Percentiles rank a stretch among this genome's conserved stretches.
Evolutionary conservation across 176 grass and related monocot genomes (phyloP).

Genomic region (Phyllostachys edulis): DNA sequence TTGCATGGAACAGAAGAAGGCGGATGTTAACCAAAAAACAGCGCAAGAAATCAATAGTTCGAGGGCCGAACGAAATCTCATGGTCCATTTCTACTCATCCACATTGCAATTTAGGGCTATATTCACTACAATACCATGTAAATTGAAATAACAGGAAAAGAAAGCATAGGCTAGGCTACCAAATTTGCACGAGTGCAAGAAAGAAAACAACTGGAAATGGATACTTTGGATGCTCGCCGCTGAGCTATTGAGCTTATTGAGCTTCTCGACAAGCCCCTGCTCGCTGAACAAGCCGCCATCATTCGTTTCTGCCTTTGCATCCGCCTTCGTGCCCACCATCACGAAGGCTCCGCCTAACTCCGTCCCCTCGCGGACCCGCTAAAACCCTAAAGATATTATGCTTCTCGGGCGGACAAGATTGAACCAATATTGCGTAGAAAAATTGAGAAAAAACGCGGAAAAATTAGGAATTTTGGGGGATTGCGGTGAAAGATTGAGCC

Average conservation of each 20-base stretch:
- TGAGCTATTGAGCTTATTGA: slow-evolving; percentile 81
- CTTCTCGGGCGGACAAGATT: background rate
- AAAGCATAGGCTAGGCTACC: background rate
- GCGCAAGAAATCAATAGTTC: background rate
- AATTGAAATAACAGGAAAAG: slow-evolving; percentile 2
- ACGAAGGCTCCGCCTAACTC: background rate
- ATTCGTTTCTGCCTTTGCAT: slow-evolving; percentile 20
- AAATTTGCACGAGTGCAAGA: background rate
- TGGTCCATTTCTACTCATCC: background rate
- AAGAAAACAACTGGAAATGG: slow-evolving; percentile 40
- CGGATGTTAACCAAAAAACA: background rate
- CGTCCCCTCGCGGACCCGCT: background rate
- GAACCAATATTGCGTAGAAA: background rate
- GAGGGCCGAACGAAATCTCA: background rate
- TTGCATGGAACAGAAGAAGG: background rate
- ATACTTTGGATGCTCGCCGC: slow-evolving; percentile 97
- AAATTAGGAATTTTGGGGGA: no score
- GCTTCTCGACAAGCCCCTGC: slow-evolving; percentile 76
- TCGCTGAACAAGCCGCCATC: slow-evolving; percentile 63
- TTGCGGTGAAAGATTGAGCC: slow-evolving; percentile 16
- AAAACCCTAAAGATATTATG: slow-evolving; percentile 20
- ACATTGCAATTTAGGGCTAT: slow-evolving; percentile 30
- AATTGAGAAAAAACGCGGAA: no score
- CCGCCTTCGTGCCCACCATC: slow-evolving; percentile 44
- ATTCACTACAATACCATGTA: background rate